phyloP scores from a whole-genome alignment of 495 filamentous ascomycete species.

The Darksidea phi region DNA sequence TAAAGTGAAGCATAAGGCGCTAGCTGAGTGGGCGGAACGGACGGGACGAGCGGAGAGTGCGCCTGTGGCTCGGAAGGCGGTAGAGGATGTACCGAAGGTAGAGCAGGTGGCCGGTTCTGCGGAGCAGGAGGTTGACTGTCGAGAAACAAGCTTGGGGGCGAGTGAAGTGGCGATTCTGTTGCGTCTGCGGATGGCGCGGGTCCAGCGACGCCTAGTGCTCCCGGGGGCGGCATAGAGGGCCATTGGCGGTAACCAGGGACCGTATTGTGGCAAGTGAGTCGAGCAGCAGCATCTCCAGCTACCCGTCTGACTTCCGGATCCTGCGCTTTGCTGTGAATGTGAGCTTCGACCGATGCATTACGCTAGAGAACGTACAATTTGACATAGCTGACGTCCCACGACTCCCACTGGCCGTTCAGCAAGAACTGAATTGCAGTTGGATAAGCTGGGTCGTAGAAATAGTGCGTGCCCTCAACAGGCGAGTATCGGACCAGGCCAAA shows the following conservation, averaged over 20 bases:
- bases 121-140: not conserved
- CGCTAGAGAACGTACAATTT: not conserved
- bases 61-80: not conserved
- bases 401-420: slow-evolving; percentile 22
- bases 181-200: not conserved
- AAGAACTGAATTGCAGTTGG: slow-evolving; percentile 27
- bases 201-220: not conserved
- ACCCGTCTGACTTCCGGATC: slow-evolving; percentile 19
- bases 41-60: not conserved
- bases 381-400: slow-evolving; percentile 24
- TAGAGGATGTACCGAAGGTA: not conserved
- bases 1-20: not conserved
- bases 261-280: not conserved
- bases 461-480: slow-evolving; percentile 23
- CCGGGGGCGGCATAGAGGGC: not conserved
- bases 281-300: slow-evolving; percentile 20
- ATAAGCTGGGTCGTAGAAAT: slow-evolving; percentile 22
- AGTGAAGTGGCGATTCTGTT: not conserved
- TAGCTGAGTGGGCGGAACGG: not conserved
- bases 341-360: not conserved
- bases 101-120: not conserved
- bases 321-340: slow-evolving; percentile 7
- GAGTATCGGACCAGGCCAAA: slow-evolving; percentile 21
- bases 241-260: slow-evolving; percentile 8
- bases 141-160: not conserved